phyloP scores from a whole-genome alignment of 2,329 filamentous ascomycete genomes.

The Fusarium nygamai region DNA sequence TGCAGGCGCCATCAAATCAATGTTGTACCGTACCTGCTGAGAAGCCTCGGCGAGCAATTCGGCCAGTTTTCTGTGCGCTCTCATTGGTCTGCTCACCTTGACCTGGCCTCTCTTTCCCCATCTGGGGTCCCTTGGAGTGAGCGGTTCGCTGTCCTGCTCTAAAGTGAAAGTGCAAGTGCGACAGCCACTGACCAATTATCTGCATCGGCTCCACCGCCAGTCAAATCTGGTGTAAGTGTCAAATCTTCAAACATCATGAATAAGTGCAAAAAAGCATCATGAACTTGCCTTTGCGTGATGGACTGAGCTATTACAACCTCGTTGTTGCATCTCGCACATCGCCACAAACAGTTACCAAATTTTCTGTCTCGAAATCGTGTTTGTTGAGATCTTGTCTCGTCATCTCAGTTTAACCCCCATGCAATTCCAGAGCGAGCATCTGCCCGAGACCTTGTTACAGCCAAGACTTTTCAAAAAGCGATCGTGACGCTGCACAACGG shows the following conservation, averaged over 20 bases:
- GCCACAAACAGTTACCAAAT: background rate
- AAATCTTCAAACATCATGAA: constrained; percentile 17
- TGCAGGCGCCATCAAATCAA: constrained; percentile 21
- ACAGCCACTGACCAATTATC: constrained; percentile 13
- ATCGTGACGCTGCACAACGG: constrained; percentile 28
- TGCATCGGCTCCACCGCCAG: constrained; percentile 26
- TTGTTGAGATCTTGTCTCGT: constrained; percentile 2
- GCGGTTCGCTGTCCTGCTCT: constrained; percentile 18
- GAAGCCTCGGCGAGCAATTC: constrained; percentile 9
- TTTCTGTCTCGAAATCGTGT: background rate
- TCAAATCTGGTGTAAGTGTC: constrained; percentile 25
- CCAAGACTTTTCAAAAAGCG: constrained; percentile 37
- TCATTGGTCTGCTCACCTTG: constrained; percentile 20
- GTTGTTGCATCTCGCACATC: background rate
- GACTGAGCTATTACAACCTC: background rate
- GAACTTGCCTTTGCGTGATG: constrained; percentile 12
- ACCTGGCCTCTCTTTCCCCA: constrained; percentile 24
- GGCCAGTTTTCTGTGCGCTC: constrained; percentile 4
- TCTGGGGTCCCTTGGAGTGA: constrained; percentile 27
- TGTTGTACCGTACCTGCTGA: constrained; percentile 28
- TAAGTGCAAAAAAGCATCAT: constrained; percentile 14
- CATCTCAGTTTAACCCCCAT: constrained; percentile 3
- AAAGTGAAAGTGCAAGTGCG: constrained; percentile 2
- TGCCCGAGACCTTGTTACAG: constrained; percentile 36
- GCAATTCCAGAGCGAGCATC: constrained; percentile 30